Conservation (phyloP, 2,329 filamentous ascomycete genomes). For the Colletotrichum acutatum region DNA sequence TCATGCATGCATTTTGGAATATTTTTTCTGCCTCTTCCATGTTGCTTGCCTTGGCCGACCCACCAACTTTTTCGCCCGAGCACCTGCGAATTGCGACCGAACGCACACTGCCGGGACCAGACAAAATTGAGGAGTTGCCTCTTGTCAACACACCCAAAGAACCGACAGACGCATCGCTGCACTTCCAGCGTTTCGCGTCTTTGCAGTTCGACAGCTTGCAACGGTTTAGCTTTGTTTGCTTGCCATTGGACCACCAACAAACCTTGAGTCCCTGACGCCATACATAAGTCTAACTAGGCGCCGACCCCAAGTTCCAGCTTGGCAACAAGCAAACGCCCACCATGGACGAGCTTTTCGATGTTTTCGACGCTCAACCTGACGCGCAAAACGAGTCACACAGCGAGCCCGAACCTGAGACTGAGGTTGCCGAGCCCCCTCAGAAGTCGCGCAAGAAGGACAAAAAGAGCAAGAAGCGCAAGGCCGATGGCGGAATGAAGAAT, state of each 20-base stretch:
- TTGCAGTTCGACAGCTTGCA: not conserved
- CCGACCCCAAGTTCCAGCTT: not conserved
- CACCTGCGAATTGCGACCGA: conserved; percentile 13
- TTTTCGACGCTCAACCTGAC: conserved; percentile 77
- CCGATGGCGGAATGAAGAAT: conserved; percentile 79
- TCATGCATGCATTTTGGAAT: not conserved
- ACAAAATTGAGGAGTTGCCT: conserved; percentile 16
- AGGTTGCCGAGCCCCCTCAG: conserved; percentile 47
- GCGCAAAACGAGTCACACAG: conserved; percentile 50
- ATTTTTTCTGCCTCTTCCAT: conserved; percentile 23
- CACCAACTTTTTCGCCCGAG: conserved; percentile 15
- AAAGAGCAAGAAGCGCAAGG: conserved; percentile 86
- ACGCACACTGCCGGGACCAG: conserved; percentile 9
- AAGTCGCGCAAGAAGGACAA: conserved; percentile 63
- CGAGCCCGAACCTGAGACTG: conserved; percentile 59
- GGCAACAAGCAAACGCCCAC: not conserved
- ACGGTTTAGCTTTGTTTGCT: not conserved
- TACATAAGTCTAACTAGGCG: not conserved
- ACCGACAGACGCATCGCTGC: not conserved
- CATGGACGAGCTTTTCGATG: conserved; percentile 86
- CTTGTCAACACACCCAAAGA: conserved; percentile 1
- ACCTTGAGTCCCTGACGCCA: not conserved
- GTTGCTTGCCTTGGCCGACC: not conserved
- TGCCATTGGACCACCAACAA: not conserved
- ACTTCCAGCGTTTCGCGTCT: too few species aligned